Conservation (phyloP, 345 rosid genomes). For the Abelmoschus esculentus region DNA sequence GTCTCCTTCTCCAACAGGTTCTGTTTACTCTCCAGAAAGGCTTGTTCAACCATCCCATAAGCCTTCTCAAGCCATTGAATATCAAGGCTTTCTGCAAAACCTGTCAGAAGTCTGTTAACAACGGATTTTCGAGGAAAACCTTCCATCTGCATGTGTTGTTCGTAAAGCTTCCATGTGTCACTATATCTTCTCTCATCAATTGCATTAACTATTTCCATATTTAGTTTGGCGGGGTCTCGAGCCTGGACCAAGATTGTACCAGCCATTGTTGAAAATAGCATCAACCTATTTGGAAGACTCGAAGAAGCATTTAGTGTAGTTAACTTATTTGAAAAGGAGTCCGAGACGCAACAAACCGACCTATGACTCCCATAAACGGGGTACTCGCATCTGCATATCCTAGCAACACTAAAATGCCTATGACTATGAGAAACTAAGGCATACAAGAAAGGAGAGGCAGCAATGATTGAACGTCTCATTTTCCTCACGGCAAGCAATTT, state of each 20-base stretch:
- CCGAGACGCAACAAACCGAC: conserved; percentile 1
- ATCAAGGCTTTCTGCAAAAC: conserved; percentile 55
- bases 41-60: conserved; percentile 52
- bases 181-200: conserved; percentile 40
- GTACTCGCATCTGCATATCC: conserved; percentile 5
- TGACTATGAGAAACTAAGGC: conserved; percentile 10
- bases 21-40: conserved; percentile 66
- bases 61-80: conserved; percentile 58
- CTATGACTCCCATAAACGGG: conserved; percentile 11
- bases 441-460: conserved; percentile 10
- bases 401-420: neutral
- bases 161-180: conserved; percentile 63
- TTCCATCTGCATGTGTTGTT: conserved; percentile 74
- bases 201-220: conserved; percentile 51
- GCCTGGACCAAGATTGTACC: conserved; percentile 75
- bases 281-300: conserved; percentile 9
- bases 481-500: conserved; percentile 19
- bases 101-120: conserved; percentile 49
- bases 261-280: conserved; percentile 32
- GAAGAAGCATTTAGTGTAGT: neutral
- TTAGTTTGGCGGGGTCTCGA: conserved; percentile 64
- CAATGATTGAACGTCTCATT: conserved; percentile 8
- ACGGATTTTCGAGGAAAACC: conserved; percentile 73
- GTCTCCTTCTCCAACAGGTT: conserved; percentile 64
- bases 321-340: conserved; percentile 5